Evolutionary conservation across 1,284 basidiomycete species (phyloP), one percentile per base, ranked within the genome.

Genomic region (Ustilago crameri): DNA sequence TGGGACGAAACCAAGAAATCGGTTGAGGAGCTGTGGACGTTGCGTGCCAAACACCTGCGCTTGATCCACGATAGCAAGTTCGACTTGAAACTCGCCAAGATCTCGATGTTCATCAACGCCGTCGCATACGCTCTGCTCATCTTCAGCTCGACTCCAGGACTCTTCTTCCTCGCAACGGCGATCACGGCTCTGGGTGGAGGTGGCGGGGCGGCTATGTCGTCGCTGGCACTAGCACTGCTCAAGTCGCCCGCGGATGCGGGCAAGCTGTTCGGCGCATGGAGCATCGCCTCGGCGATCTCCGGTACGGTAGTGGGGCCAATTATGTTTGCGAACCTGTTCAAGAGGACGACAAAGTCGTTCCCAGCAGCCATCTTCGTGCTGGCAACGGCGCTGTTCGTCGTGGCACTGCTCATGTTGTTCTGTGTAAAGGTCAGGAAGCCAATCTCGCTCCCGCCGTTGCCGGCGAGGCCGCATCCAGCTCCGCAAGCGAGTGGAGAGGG

Each of bases 31-130:
- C 71, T 79, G 23, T 83, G 82, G 82, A 70, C 59, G 3, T 38
- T 78, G 35, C 76, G 82, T 2, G 76, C 74, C 8, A 73, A 78
- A 43, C 77, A 80, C 24, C 61, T 83, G 5, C 74, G 78, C 10
- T 66, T 81, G 37, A 78, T 83, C 32, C 82, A 82, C 63, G 82
- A 83, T 53, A 76, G 72, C 53, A 71, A 73, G 37, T 81, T 83
- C 42, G 82, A 83, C 51, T 65, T 69, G 35, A 74, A 74, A 38
- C 66, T 74, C 22, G 52, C 66, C 45, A 61, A 63, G 52, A 66
- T 70, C 45, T 75, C 68, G 22, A 38, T 68, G 20, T 15, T 56
- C 5, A 45, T 72, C 62, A 73, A 73, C 40, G 49, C 53, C 17
- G 15, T 58, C 17, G 57, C 69, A 9, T 78, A 73, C 49, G 49